These are phyloP conservation scores for Ilyonectria destructans DNA, from an alignment of 2,329 filamentous ascomycete species.

Conservation along the genomic window DNA sequence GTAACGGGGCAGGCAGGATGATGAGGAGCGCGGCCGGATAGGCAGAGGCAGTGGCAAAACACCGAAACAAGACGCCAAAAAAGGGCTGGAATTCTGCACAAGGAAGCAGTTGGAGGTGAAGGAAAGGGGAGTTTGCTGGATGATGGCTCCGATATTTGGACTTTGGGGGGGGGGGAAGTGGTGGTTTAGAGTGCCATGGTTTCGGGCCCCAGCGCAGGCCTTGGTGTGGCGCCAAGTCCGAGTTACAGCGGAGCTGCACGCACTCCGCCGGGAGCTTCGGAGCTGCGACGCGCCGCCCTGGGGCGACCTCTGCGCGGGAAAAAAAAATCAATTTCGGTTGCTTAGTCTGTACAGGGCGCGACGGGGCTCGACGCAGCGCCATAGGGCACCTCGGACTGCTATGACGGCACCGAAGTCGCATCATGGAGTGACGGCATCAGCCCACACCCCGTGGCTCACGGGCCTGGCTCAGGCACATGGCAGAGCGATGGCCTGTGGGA, in stretches of 20 bases:
- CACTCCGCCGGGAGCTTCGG: conserved; percentile 30
- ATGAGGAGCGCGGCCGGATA: conserved; percentile 26
- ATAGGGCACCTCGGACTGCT: neutral
- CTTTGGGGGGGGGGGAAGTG: conserved; percentile 23
- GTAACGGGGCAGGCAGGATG: conserved; percentile 22
- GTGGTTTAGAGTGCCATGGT: conserved; percentile 33
- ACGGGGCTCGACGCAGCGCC: conserved; percentile 1
- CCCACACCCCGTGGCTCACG: conserved; percentile 15
- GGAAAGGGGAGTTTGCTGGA: conserved; percentile 23
- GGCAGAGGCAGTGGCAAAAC: conserved; percentile 3
- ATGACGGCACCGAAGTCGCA: conserved; percentile 28
- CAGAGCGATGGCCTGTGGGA: neutral
- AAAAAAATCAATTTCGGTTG: conserved; percentile 33
- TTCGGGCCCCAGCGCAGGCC: conserved; percentile 25
- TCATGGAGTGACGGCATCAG: conserved; percentile 31
- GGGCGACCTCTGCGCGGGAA: conserved; percentile 13
- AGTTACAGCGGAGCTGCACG: conserved; percentile 23
- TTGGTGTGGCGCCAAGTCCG: conserved; percentile 29
- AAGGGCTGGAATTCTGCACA: conserved; percentile 26
- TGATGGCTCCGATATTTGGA: conserved; percentile 29
- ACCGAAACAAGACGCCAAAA: conserved; percentile 12
- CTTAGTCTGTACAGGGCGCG: conserved; percentile 17
- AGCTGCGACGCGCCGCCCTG: conserved; percentile 18
- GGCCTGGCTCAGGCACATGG: conserved; percentile 6
- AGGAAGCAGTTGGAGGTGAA: conserved; percentile 29